Base-by-base conservation (phyloP, 306 rosid genomes). In the Cucumis melo region DNA sequence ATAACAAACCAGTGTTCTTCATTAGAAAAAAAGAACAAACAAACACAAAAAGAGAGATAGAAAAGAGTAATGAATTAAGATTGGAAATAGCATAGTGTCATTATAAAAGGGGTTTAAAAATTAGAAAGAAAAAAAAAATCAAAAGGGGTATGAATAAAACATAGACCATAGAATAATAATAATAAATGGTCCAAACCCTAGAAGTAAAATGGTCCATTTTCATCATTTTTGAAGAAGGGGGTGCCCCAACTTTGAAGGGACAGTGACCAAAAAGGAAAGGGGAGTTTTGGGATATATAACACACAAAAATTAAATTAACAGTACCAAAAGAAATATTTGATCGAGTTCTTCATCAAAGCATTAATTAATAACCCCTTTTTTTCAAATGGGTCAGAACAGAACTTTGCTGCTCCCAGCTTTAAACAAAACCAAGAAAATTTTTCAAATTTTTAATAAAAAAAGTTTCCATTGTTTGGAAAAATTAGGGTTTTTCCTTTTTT, bases 261-360 rank as follows among this genome's bases (percentile, higher is more conserved):
- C 71, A 64, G 73, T 19, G 74, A 68, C 55, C 74, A 68, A 68
- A 68, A 68, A 42, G 55, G 74, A 68, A 68, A 67, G 73, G 73
- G 53, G 53, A 46, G 51, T 46, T n/a, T 44, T 20, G 74, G 32
- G 55, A 68, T 20, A 24, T 10, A 10, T 32, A 32, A 32, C 36
- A 68, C 74, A 42, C 34, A 41, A 6, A 23, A 5, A 19, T 19
- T 12, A 12, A 21, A 58, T 9, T 41, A n/a, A 23, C 55, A 11
- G 42, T 12, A 13, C 55, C 55, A 12, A 67, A 39, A 67, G 11
- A 67, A 39, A 67, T 46, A 46, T 42, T 34, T 42, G 74, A n/a
- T n/a, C n/a, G n/a, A 67, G 53, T 15, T 20, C 10, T 17, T 54
- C 9, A 34, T 54, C 9, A 34, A 34, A 6, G 75, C 75, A 70